These are phyloP conservation scores for Pythium chondricola DNA, from an alignment of 352 stramenopile genomes.

Conservation along the genomic window DNA sequence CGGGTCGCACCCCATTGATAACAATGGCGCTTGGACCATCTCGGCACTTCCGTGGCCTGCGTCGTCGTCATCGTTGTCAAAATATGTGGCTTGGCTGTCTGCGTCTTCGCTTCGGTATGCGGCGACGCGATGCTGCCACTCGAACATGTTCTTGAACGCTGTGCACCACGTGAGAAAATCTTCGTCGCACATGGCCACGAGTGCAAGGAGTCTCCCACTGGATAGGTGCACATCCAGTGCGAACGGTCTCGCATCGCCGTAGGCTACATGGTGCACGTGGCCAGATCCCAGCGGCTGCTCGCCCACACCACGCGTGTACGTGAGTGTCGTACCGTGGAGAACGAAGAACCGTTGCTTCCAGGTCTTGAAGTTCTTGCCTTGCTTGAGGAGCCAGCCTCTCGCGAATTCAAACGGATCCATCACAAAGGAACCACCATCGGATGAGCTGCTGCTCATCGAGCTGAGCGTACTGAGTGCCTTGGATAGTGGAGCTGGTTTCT, in stretches of 20 bases:
- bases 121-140: slow-evolving; percentile 5
- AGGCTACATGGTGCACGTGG: slow-evolving; percentile 39
- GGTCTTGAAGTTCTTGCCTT: slow-evolving; percentile 64
- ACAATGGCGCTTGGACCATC: background rate
- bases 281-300: slow-evolving; percentile 37
- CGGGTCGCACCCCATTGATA: slow-evolving; percentile 6
- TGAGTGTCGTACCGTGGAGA: slow-evolving; percentile 37
- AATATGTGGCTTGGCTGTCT: slow-evolving; percentile 30
- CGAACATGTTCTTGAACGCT: slow-evolving; percentile 37
- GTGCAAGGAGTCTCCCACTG: slow-evolving; percentile 55
- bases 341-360: slow-evolving; percentile 82
- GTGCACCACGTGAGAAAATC: slow-evolving; percentile 63
- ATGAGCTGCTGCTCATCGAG: slow-evolving; percentile 8
- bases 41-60: slow-evolving; percentile 7
- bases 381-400: slow-evolving; percentile 63
- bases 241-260: slow-evolving; percentile 62
- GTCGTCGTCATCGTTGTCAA: slow-evolving; percentile 42
- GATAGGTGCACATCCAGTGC: slow-evolving; percentile 58
- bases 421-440: background rate
- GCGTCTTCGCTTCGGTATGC: slow-evolving; percentile 19
- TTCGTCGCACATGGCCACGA: slow-evolving; percentile 40
- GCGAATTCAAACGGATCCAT: slow-evolving; percentile 2
- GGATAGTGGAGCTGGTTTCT: no score
- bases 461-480: background rate
- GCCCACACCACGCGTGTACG: slow-evolving; percentile 38